A percentile compares a stretch with the other conserved stretches of the same genome.
Evolutionary conservation across 1,139 yeast species (phyloP).

Genomic region (Wickerhamomyces sp.): DNA sequence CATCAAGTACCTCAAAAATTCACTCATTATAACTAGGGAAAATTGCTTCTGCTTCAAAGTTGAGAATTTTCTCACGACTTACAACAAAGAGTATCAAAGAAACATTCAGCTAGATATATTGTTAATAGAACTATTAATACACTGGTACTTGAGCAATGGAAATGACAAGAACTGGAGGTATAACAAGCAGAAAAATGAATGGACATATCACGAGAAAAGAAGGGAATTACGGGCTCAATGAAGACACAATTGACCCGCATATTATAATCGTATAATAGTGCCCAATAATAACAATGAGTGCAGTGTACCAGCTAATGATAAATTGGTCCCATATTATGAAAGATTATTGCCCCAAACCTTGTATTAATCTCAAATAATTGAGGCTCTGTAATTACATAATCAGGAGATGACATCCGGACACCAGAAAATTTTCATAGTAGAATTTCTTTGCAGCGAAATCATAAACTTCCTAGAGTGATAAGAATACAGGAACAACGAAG

Average conservation of each 20-base stretch:
- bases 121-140: background rate
- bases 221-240: background rate
- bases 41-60: background rate
- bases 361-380: too few species aligned
- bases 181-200: background rate
- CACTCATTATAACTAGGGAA: background rate
- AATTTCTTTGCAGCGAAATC: too few species aligned
- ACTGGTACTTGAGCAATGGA: background rate
- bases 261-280: too few species aligned
- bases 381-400: too few species aligned
- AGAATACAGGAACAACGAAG: background rate
- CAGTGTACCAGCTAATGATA: too few species aligned
- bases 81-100: background rate
- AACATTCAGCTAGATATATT: background rate
- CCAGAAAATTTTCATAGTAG: background rate
- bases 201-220: background rate
- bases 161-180: background rate
- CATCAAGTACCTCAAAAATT: background rate
- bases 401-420: conserved; percentile 2
- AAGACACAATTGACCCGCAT: too few species aligned
- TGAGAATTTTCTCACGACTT: background rate
- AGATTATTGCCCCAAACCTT: too few species aligned
- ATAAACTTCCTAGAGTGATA: background rate
- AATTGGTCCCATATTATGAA: too few species aligned
- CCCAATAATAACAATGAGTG: too few species aligned